Percentiles rank a stretch among this genome's conserved stretches.
Evolutionary conservation across 805 yeast species (phyloP).

Genomic region (Candida patagonica): DNA sequence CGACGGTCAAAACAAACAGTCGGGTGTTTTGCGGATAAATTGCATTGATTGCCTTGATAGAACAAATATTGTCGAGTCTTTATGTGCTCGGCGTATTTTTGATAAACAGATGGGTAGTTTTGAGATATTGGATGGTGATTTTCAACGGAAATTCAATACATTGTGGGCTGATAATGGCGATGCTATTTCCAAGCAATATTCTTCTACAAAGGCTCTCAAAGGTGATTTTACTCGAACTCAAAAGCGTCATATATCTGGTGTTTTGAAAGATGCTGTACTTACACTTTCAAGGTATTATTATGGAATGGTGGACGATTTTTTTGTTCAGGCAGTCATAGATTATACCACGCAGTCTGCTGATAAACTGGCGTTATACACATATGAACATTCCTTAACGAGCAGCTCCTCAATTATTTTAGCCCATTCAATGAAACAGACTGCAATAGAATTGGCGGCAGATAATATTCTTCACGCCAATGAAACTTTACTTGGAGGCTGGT

Average conservation of each 20-base stretch:
- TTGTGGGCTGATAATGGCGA: conserved; percentile 68
- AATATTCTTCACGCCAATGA: conserved; percentile 20
- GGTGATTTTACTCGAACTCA: conserved; percentile 40
- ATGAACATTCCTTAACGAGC: conserved; percentile 29
- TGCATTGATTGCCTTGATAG: conserved; percentile 60
- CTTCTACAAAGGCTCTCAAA: conserved; percentile 47
- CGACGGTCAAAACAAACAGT: conserved; percentile 31
- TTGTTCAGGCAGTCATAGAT: conserved; percentile 37
- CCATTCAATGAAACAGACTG: conserved; percentile 21
- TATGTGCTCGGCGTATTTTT: conserved; percentile 26
- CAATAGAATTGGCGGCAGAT: conserved; percentile 18
- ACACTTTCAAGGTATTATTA: conserved; percentile 36
- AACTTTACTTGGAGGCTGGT: conserved; percentile 28
- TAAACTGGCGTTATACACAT: conserved; percentile 33
- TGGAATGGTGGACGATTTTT: conserved; percentile 37
- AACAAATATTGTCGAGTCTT: conserved; percentile 41
- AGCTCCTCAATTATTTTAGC: conserved; percentile 22
- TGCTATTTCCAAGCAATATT: conserved; percentile 52
- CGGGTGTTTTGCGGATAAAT: conserved; percentile 49
- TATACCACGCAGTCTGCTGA: conserved; percentile 32
- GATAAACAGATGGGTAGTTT: conserved; percentile 19
- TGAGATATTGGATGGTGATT: conserved; percentile 5
- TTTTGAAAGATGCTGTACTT: conserved; percentile 35
- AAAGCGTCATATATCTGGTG: conserved; percentile 34
- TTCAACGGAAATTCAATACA: conserved; percentile 26